Base-by-base conservation (phyloP, 2,329 filamentous ascomycete species). In the Ophiocordyceps robertsii region DNA sequence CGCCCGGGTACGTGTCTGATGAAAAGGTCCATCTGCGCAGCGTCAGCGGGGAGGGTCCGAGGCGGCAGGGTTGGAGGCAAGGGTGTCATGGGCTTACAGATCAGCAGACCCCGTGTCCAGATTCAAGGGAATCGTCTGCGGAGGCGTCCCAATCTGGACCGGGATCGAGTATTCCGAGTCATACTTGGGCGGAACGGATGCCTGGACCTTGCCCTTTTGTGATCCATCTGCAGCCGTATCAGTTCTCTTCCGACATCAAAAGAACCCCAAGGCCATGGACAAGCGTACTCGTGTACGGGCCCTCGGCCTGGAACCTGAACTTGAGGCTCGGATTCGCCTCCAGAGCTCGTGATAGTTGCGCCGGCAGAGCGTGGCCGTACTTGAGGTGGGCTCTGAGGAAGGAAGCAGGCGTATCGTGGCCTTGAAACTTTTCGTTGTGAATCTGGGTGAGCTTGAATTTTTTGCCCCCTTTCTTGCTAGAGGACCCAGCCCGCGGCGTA, bases 21-120 rank as follows among this genome's bases (percentile, higher is more conserved):
- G 79, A 82, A 60, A 81, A 83, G 35, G 79, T 74, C 81, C 82
- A 85, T 62, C 84, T 72, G n/a, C 0, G 2, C 2, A 32, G 69
- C 60, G 42, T 51, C 30, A 50, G 41, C 43, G 39, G n/a, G 4
- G n/a, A 16, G 16, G 33, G 17, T 16, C 5, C 16, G 11, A 32
- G 12, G 8, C n/a, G n/a, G 3, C 4, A 16, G 16, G 33, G 17
- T 16, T 9, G 16, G 11, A 32, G 12, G 2, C 6, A n/a, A 36
- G 9, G 3, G 33, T 16, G 17, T 5, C 3, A 10, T 16, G 19
- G 17, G 44, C 60, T 54, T 53, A 63, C 62, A 65, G 48, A 68
- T 82, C 47, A 69, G 80, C 51, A 12, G 62, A 65, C 4, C 62
- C 62, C 13, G 83, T 88, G 50, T 88, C 84, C 46, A 88, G 72